Percentiles rank a stretch among this genome's conserved stretches.
These are phyloP conservation scores for Geosmithia putterillii DNA, from an alignment of 2,329 filamentous ascomycete genomes.

Conservation along the genomic window DNA sequence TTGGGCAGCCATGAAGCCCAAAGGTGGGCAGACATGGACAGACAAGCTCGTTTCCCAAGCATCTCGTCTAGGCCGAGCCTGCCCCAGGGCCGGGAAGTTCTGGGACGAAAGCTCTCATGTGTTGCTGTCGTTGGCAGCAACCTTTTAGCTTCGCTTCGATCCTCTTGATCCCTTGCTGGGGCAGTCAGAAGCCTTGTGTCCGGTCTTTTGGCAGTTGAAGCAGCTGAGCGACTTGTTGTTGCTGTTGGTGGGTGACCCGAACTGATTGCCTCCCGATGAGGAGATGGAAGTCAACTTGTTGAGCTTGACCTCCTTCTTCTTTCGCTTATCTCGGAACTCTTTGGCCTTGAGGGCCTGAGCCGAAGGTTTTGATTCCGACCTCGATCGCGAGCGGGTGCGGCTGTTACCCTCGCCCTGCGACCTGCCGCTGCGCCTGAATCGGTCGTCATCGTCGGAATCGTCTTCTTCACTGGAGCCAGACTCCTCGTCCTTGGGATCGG, in stretches of 20 bases:
- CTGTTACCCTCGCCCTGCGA: not conserved
- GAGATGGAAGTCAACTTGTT: conserved; percentile 53
- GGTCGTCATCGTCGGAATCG: conserved; percentile 8
- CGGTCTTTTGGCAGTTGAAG: conserved; percentile 47
- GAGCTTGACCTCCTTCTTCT: conserved; percentile 55
- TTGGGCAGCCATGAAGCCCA: no score
- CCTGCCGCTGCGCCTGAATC: conserved; percentile 3
- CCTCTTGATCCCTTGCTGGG: conserved; percentile 16
- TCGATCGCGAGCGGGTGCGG: conserved; percentile 18
- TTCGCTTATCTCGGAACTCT: conserved; percentile 44
- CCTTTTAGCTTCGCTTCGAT: not conserved
- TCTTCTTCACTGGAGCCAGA: conserved; percentile 5
- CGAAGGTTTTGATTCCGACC: conserved; percentile 14
- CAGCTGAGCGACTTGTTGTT: conserved; percentile 29
- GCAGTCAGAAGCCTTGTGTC: conserved; percentile 48
- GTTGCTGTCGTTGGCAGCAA: no score
- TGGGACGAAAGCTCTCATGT: no score
- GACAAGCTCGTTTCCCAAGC: no score
- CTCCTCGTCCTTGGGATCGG: conserved; percentile 2
- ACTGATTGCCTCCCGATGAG: conserved; percentile 10
- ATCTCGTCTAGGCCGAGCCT: not conserved
- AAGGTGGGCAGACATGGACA: no score
- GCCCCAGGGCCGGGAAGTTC: not conserved
- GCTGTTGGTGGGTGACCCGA: conserved; percentile 8
- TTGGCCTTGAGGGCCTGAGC: conserved; percentile 20